Conservation (phyloP, 192 early-diverging fungal species). For the Gorgonomyces haynaldii region DNA sequence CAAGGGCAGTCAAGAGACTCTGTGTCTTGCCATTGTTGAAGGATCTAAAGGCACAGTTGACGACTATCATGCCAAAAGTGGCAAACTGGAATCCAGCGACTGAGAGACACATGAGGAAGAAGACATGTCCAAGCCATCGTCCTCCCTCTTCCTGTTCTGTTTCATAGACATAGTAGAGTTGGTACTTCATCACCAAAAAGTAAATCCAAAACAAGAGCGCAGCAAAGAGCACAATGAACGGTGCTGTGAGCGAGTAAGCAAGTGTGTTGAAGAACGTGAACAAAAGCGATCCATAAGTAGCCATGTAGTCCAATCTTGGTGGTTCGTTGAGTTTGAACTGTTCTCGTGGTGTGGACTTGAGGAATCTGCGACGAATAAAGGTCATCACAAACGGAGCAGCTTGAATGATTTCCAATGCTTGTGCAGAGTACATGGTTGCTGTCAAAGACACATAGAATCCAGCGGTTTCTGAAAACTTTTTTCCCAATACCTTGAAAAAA, state of each 20-base stretch:
- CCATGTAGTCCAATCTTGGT: slow-evolving; percentile 21
- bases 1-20: slow-evolving; percentile 13
- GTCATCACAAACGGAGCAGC: slow-evolving; percentile 20
- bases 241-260: slow-evolving; percentile 23
- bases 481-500: slow-evolving; percentile 9
- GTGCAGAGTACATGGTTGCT: slow-evolving; percentile 15
- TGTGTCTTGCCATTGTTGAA: slow-evolving; percentile 5
- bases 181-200: slow-evolving; percentile 34
- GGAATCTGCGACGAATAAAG: slow-evolving; percentile 27
- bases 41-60: slow-evolving; percentile 1
- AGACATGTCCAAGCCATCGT: slow-evolving; percentile 25
- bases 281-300: slow-evolving; percentile 24
- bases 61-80: slow-evolving; percentile 23
- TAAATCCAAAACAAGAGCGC: slow-evolving; percentile 21
- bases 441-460: slow-evolving; percentile 24
- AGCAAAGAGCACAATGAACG: slow-evolving; percentile 26
- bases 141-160: slow-evolving; percentile 29
- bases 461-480: slow-evolving; percentile 14
- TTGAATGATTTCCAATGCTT: slow-evolving; percentile 34
- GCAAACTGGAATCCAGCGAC: slow-evolving; percentile 24
- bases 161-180: slow-evolving; percentile 36
- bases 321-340: slow-evolving; percentile 25
- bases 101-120: slow-evolving; percentile 20
- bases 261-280: slow-evolving; percentile 23
- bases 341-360: slow-evolving; percentile 27